These are phyloP conservation scores for Termitomyces sp. DNA, from an alignment of 768 basidiomycete genomes.

Conservation along the genomic window DNA sequence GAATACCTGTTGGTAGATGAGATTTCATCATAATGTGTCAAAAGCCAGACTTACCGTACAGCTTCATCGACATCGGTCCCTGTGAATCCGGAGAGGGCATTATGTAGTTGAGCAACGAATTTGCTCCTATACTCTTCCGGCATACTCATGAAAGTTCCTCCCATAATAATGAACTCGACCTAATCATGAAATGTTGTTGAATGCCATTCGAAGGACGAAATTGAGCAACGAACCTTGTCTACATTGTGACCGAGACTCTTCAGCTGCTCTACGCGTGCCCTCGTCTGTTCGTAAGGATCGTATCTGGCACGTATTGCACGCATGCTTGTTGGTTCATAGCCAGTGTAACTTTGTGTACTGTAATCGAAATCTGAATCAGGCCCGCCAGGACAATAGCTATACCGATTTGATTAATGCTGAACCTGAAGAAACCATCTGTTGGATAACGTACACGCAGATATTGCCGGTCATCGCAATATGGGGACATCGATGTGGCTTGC, in stretches of 20 bases:
- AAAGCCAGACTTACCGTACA: constrained; percentile 49
- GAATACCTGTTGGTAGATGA: constrained; percentile 56
- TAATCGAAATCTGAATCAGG: constrained; percentile 99
- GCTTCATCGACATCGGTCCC: constrained; percentile 94
- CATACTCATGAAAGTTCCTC: constrained; percentile 99
- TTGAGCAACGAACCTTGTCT: constrained; percentile 65
- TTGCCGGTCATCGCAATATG: constrained; percentile 99
- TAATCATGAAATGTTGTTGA: constrained; percentile 17
- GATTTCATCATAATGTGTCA: background rate
- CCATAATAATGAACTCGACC: constrained; percentile 95
- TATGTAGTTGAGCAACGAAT: constrained; percentile 94
- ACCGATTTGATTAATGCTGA: background rate
- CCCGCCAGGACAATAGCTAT: constrained; percentile 94
- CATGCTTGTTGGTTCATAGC: constrained; percentile 98
- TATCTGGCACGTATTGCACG: constrained; percentile 92
- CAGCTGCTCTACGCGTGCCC: constrained; percentile 92
- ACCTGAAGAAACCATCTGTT: background rate
- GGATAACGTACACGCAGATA: constrained; percentile 81
- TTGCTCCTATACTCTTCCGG: constrained; percentile 91
- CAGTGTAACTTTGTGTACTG: constrained; percentile 94
- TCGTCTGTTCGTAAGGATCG: constrained; percentile 96
- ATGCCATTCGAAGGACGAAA: background rate
- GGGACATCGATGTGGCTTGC: constrained; percentile 98
- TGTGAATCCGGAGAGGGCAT: constrained; percentile 93
- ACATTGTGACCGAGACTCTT: constrained; percentile 95